Base-by-base conservation (phyloP, 176 grass and related monocot species). In the Eragrostis curvula region DNA sequence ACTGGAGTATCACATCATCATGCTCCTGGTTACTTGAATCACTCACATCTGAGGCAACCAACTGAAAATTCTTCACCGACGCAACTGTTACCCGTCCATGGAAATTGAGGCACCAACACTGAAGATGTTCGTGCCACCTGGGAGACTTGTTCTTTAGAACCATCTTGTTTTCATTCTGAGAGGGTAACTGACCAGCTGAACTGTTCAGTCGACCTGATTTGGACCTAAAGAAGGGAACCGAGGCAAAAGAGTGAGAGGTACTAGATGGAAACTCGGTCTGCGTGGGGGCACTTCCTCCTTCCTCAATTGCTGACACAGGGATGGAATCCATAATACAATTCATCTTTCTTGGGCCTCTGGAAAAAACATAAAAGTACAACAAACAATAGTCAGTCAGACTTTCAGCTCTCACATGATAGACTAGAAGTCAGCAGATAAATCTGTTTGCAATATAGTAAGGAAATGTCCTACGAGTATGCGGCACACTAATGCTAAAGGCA, bases 21-120 rank as follows among this genome's bases (percentile, higher is more conserved):
- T 77, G 61, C 48, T 90, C 96, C 68, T 92, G 88, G 62, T 68
- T 81, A 75, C 60, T 65, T 28, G 78, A 59, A 12, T 21, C 74
- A 81, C 42, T 85, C 74, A 83, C 78, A 48, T 87, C 90, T 15
- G 86, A 88, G 84, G 92, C 92, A 32, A 95, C 96, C 67, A 98
- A 66, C 86, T 98, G 96, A 72, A 98, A 98, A 64, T 95, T 98
- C 64, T 95, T 98, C 20, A 95, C 92, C 14, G 96, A 98, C 25
- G 96, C 96, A 77, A 93, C 92, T 0, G 92, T 95, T 13, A 98
- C 96, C 12, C 92, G 86, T 30, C 92, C 96, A 46, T 91, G 83
- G 85, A 98, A 98, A 87, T 98, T 98, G 51, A 98, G 82, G 84
- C 96, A 93, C 96, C 96, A 98, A 57, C 96, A 95, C 61, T 93